These are phyloP conservation scores for Talaromyces liani DNA, from an alignment of 495 filamentous ascomycete genomes.

Conservation along the genomic window DNA sequence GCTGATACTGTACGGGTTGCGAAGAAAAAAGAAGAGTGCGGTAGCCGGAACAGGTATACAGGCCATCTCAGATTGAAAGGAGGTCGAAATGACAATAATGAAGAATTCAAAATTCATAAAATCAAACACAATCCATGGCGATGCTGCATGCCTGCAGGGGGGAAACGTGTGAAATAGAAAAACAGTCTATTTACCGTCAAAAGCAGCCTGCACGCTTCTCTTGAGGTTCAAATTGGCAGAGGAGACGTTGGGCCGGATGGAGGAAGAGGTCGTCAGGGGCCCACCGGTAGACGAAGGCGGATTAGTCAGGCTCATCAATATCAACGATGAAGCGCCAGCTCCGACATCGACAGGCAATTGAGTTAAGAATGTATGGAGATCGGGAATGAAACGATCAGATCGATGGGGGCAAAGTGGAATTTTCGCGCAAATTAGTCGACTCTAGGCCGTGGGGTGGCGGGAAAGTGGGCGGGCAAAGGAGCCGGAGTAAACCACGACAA, in stretches of 20 bases:
- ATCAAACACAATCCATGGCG: conserved; percentile 13
- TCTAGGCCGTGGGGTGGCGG: not conserved
- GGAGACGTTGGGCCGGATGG: conserved; percentile 25
- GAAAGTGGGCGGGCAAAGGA: not conserved
- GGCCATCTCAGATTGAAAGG: conserved; percentile 9
- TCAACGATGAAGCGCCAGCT: not conserved
- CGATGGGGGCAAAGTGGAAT: not conserved
- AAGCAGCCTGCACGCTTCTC: conserved; percentile 65
- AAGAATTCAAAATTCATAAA: conserved; percentile 14
- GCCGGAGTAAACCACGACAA: not conserved
- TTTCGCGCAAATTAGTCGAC: not conserved
- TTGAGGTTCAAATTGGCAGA: conserved; percentile 53
- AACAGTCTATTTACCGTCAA: conserved; percentile 61
- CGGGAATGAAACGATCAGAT: not conserved
- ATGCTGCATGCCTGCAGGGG: conserved; percentile 13
- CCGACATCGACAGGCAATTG: not conserved
- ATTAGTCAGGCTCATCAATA: conserved; percentile 46
- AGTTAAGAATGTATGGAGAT: not conserved
- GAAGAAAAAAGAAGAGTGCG: conserved; percentile 5
- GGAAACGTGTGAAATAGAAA: not conserved
- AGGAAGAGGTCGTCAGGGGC: conserved; percentile 30
- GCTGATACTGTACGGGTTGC: not conserved
- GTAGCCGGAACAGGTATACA: conserved; percentile 10
- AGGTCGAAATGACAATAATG: conserved; percentile 11
- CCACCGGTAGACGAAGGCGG: conserved; percentile 44